Evolutionary conservation across 345 rosid genomes (phyloP).

Genomic region (thale cress (Arabidopsis thaliana)): TAIR10.1 NC_003070.9:6946001-6946500

Average conservation of each 20-base stretch:
- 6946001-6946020: constrained; percentile 92
- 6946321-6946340: constrained; percentile 73
- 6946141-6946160: constrained; percentile 72
- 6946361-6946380: constrained; percentile 80
- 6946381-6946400: constrained; percentile 73
- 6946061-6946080: constrained; percentile 90
- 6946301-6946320: constrained; percentile 2
- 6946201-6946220: constrained; percentile 77
- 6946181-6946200: constrained; percentile 89
- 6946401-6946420: constrained; percentile 72
- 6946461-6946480: constrained; percentile 89
- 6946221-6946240: constrained; percentile 68
- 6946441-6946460: constrained; percentile 91
- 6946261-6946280: constrained; percentile 80
- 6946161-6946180: constrained; percentile 81
- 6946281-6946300: constrained; percentile 67
- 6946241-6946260: constrained; percentile 68
- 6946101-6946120: constrained; percentile 80
- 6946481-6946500: constrained; percentile 89
- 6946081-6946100: constrained; percentile 71
- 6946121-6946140: constrained; percentile 81
- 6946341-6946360: constrained; percentile 81
- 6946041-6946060: constrained; percentile 69
- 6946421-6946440: constrained; percentile 67
- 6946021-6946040: constrained; percentile 63